Conservation (phyloP, 768 basidiomycete genomes). For the Neoboletus subvelutipes region DNA sequence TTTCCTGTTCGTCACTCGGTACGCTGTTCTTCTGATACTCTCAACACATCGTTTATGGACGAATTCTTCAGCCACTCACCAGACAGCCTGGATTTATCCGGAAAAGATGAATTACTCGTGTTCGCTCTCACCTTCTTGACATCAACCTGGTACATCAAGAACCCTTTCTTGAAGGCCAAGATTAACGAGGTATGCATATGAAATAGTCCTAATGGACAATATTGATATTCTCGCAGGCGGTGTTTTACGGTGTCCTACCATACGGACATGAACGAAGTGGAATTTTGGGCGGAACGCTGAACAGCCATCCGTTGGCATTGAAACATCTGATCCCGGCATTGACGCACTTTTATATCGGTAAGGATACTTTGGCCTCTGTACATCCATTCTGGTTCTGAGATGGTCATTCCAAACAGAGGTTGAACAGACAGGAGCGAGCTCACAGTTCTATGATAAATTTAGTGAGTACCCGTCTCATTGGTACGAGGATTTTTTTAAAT, state of each 20-base stretch:
- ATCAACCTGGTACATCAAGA: constrained; percentile 98
- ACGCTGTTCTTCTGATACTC: constrained; percentile 22
- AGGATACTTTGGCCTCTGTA: constrained; percentile 18
- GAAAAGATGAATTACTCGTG: constrained; percentile 82
- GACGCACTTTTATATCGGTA: constrained; percentile 94
- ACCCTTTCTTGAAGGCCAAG: constrained; percentile 95
- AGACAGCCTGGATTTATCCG: constrained; percentile 77
- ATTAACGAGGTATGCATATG: constrained; percentile 74
- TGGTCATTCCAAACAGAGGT: constrained; percentile 60
- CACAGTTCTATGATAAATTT: constrained; percentile 99
- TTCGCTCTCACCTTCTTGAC: constrained; percentile 90
- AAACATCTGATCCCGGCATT: constrained; percentile 88
- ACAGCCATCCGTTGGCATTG: constrained; percentile 80
- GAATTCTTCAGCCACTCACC: constrained; percentile 54
- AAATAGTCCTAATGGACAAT: neutral
- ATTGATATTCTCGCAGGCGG: constrained; percentile 44
- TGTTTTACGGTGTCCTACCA: constrained; percentile 71
- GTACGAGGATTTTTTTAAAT: constrained; percentile 6
- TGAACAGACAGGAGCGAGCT: constrained; percentile 95
- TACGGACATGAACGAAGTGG: constrained; percentile 67
- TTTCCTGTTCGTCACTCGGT: constrained; percentile 82
- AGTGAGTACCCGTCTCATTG: constrained; percentile 49
- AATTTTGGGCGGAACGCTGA: constrained; percentile 79
- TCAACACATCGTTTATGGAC: neutral
- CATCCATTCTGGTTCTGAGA: constrained; percentile 1